These are phyloP conservation scores for Leccinum ponderosum DNA, from an alignment of 1,284 basidiomycete species.

Conservation along the genomic window DNA sequence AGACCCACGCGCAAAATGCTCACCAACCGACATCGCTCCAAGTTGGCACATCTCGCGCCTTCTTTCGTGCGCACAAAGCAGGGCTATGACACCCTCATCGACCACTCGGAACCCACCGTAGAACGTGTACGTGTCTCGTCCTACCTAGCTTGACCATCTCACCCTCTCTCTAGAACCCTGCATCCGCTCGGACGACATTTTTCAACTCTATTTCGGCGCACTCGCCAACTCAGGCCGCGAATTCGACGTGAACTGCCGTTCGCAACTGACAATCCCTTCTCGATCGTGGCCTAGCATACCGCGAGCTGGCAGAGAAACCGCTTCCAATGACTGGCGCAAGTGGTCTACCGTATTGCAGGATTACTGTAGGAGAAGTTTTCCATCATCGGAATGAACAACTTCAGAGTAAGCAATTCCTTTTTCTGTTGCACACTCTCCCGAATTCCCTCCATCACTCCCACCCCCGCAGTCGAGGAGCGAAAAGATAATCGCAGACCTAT, in stretches of 20 bases:
- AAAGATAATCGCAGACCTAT: slow-evolving; percentile 52
- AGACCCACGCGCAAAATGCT: slow-evolving; percentile 68
- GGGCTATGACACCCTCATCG: slow-evolving; percentile 63
- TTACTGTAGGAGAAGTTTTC: too few relatives aligned
- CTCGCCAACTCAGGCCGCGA: slow-evolving; percentile 62
- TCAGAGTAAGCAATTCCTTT: too few relatives aligned
- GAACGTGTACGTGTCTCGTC: slow-evolving; percentile 64
- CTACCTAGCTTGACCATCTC: background rate
- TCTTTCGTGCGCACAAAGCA: slow-evolving; percentile 70
- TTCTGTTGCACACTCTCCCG: slow-evolving; percentile 9
- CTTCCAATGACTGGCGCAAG: background rate
- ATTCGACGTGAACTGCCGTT: slow-evolving; percentile 63
- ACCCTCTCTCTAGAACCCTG: slow-evolving; percentile 56
- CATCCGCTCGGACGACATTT: slow-evolving; percentile 65
- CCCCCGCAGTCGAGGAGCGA: slow-evolving; percentile 40
- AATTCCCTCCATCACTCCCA: slow-evolving; percentile 22
- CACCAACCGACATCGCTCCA: slow-evolving; percentile 58
- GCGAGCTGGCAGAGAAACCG: background rate
- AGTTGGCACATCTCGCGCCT: slow-evolving; percentile 55
- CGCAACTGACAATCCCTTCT: slow-evolving; percentile 65
- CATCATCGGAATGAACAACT: too few relatives aligned
- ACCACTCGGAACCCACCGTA: slow-evolving; percentile 77
- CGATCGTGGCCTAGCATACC: slow-evolving; percentile 33
- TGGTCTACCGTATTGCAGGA: too few relatives aligned
- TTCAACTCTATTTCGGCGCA: slow-evolving; percentile 67